Percentiles rank a stretch among this genome's conserved stretches.
Conservation (phyloP, 345 rosid species). For the Microthlaspi erraticum region DNA sequence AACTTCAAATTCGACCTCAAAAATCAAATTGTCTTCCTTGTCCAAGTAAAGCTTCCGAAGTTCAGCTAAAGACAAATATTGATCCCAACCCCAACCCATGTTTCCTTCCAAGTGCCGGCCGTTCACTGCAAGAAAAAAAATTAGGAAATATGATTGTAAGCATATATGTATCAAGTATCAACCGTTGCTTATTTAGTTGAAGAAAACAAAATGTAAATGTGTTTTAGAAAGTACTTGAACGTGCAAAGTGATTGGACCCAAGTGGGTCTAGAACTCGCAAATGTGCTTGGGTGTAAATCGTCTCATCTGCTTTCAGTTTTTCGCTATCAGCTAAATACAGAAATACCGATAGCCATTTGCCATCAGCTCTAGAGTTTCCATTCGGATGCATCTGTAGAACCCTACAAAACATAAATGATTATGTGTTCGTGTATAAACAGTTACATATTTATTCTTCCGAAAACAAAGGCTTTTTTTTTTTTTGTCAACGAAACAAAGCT, state of each 20-base stretch:
- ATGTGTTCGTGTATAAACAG: not conserved
- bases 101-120: not conserved
- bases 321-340: not conserved
- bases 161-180: too few relatives aligned
- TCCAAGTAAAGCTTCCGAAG: conserved; percentile 2
- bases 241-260: not conserved
- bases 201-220: too few relatives aligned
- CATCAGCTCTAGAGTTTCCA: not conserved
- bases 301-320: not conserved
- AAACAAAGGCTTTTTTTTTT: too few relatives aligned
- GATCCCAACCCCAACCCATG: not conserved
- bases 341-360: not conserved
- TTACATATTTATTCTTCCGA: not conserved
- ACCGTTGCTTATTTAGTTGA: too few relatives aligned
- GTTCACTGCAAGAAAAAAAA: not conserved
- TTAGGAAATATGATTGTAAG: not conserved
- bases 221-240: not conserved
- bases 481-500: too few relatives aligned
- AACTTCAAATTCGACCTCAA: not conserved
- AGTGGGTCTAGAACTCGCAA: not conserved
- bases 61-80: not conserved
- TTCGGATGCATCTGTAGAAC: not conserved
- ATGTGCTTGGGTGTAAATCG: not conserved
- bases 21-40: not conserved
- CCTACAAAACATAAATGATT: not conserved